Evolutionary conservation across 352 stramenopile species (phyloP).

Genomic region (Peronospora belbahrii): DNA sequence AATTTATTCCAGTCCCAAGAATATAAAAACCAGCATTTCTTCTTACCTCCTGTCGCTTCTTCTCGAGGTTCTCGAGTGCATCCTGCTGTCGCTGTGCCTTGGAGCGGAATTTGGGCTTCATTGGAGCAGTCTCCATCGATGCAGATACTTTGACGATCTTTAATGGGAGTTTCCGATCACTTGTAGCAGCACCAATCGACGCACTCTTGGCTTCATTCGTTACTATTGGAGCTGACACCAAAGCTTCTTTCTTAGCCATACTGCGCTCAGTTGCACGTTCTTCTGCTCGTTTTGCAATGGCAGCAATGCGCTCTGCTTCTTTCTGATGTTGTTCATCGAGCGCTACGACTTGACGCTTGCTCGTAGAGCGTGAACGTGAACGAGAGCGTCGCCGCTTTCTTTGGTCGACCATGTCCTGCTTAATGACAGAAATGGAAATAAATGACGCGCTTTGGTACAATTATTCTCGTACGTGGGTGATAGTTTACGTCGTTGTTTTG

Average conservation of each 20-base stretch:
- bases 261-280: constrained; percentile 42
- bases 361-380: constrained; percentile 28
- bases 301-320: constrained; percentile 65
- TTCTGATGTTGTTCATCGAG: constrained; percentile 34
- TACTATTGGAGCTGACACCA: too few relatives aligned
- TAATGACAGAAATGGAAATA: too few relatives aligned
- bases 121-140: neutral
- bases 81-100: constrained; percentile 78
- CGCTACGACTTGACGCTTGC: constrained; percentile 6
- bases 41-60: constrained; percentile 53
- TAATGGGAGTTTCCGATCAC: constrained; percentile 28
- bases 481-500: too few relatives aligned
- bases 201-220: constrained; percentile 3
- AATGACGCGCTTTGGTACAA: too few relatives aligned
- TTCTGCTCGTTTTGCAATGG: constrained; percentile 60
- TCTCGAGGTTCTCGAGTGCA: constrained; percentile 58
- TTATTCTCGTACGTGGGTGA: too few relatives aligned
- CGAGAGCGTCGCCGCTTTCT: constrained; percentile 42
- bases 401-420: constrained; percentile 18
- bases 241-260: constrained; percentile 9
- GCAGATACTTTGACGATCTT: constrained; percentile 17
- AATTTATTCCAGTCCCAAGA: neutral
- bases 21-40: neutral
- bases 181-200: constrained; percentile 3
- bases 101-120: constrained; percentile 63